These are phyloP conservation scores for Sequoiadendron giganteum DNA, from an alignment of 75 land plant species.

Conservation along the genomic window DNA sequence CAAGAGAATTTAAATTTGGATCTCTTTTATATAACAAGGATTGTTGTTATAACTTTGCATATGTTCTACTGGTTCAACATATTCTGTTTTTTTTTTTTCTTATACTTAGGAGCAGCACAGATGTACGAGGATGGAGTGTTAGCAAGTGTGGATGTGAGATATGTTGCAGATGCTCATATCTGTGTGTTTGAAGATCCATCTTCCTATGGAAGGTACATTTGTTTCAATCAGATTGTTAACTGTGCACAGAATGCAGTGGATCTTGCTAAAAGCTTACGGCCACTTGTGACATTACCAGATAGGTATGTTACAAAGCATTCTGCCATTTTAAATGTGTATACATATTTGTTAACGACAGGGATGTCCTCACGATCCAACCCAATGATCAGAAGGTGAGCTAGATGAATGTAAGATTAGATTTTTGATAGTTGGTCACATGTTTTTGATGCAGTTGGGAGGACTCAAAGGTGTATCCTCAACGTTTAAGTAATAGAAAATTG, in stretches of 20 bases:
- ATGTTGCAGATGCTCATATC: constrained; percentile 56
- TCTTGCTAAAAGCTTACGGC: constrained; percentile 29
- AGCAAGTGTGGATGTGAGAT: constrained; percentile 46
- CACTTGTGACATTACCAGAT: constrained; percentile 26
- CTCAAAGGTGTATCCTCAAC: constrained; percentile 19
- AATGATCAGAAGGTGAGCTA: too few relatives aligned
- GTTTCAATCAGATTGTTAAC: constrained; percentile 29
- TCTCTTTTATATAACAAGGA: too few relatives aligned
- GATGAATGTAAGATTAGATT: background rate
- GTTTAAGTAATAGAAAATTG: constrained; percentile 30
- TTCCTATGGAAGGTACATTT: constrained; percentile 59
- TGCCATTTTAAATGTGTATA: background rate
- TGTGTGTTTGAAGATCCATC: constrained; percentile 43
- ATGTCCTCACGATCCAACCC: too few relatives aligned
- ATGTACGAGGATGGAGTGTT: too few relatives aligned
- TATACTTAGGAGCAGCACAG: constrained; percentile 25
- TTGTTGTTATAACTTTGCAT: too few relatives aligned
- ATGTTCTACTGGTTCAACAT: too few relatives aligned
- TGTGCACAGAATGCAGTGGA: constrained; percentile 20
- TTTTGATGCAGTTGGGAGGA: background rate
- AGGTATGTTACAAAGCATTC: constrained; percentile 8
- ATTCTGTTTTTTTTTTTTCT: background rate
- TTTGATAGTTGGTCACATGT: background rate
- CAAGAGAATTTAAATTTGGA: too few relatives aligned
- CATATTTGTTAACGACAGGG: too few relatives aligned